These are phyloP conservation scores for Metarhizium sp. DNA, from an alignment of 2,329 filamentous ascomycete genomes.

Conservation along the genomic window DNA sequence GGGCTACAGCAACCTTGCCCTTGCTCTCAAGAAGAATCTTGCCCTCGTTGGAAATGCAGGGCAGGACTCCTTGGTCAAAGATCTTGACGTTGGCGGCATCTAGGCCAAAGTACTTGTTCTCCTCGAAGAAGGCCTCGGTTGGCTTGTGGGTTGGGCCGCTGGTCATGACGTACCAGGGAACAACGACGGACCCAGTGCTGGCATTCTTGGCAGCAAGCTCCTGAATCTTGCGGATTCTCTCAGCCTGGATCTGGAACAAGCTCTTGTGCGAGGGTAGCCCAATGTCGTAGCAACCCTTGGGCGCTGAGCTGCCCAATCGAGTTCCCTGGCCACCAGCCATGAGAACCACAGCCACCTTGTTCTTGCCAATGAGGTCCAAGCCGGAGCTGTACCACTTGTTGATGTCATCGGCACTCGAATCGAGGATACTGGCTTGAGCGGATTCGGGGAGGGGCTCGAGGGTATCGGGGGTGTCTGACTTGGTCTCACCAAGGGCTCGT, in stretches of 20 bases:
- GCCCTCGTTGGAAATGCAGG: constrained; percentile 94
- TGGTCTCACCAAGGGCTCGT: constrained; percentile 69
- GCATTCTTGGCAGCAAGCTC: constrained; percentile 65
- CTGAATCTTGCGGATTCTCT: constrained; percentile 84
- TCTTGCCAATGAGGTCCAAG: constrained; percentile 68
- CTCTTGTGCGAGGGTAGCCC: constrained; percentile 87
- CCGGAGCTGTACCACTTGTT: constrained; percentile 76
- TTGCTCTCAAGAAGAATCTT: constrained; percentile 94
- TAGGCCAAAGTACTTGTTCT: constrained; percentile 86
- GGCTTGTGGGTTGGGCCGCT: constrained; percentile 85
- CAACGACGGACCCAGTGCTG: constrained; percentile 45
- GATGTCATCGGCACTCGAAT: constrained; percentile 71
- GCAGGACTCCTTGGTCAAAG: constrained; percentile 94
- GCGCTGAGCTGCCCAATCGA: constrained; percentile 83
- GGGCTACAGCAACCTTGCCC: constrained; percentile 84
- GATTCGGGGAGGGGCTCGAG: constrained; percentile 84
- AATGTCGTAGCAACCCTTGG: constrained; percentile 97
- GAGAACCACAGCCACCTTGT: constrained; percentile 76
- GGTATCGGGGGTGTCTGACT: constrained; percentile 43
- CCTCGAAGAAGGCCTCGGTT: constrained; percentile 87
- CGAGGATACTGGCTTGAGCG: constrained; percentile 82
- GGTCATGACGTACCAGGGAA: constrained; percentile 99
- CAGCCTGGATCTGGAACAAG: constrained; percentile 94
- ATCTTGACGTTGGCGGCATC: constrained; percentile 77
- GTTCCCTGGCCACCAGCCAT: constrained; percentile 98